A percentile compares a stretch with the other conserved stretches of the same genome.
These are phyloP conservation scores for Candida arabinofermentans DNA, from an alignment of 805 yeast genomes.

Conservation along the genomic window DNA sequence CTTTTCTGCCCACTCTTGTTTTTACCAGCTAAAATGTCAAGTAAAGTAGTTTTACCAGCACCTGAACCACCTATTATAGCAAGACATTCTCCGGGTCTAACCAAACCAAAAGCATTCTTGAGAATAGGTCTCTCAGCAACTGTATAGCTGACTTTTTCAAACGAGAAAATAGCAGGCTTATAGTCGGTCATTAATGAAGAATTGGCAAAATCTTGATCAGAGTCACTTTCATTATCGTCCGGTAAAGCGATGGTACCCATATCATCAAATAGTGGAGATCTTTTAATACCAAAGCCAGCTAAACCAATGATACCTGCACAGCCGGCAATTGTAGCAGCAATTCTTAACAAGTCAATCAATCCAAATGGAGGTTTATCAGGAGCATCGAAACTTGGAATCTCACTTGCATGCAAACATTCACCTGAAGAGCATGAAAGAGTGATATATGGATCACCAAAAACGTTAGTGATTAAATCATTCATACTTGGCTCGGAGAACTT, in stretches of 20 bases:
- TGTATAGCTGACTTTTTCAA: constrained; percentile 64
- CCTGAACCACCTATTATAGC: constrained; percentile 99
- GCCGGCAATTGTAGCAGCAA: constrained; percentile 40
- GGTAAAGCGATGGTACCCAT: constrained; percentile 21
- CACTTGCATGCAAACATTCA: constrained; percentile 89
- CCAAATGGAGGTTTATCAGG: constrained; percentile 53
- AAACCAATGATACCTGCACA: constrained; percentile 40
- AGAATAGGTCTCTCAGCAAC: constrained; percentile 54
- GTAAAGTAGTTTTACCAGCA: constrained; percentile 92
- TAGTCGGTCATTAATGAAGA: constrained; percentile 43
- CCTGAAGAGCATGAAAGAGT: constrained; percentile 78
- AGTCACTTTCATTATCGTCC: constrained; percentile 25
- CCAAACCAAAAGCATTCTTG: constrained; percentile 65
- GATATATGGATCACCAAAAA: constrained; percentile 93
- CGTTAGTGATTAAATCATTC: constrained; percentile 85
- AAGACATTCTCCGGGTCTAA: constrained; percentile 80
- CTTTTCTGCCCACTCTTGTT: constrained; percentile 66
- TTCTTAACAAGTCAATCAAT: constrained; percentile 42
- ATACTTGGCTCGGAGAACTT: constrained; percentile 90
- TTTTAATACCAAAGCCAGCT: constrained; percentile 45
- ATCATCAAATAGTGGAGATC: constrained; percentile 56
- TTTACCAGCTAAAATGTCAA: constrained; percentile 89
- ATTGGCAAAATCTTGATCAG: constrained; percentile 32
- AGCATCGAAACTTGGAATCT: constrained; percentile 81
- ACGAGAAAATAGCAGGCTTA: constrained; percentile 69